Evolutionary conservation across 1,139 yeast genomes (phyloP).

Genomic region (Suhomyces guaymorum): DNA sequence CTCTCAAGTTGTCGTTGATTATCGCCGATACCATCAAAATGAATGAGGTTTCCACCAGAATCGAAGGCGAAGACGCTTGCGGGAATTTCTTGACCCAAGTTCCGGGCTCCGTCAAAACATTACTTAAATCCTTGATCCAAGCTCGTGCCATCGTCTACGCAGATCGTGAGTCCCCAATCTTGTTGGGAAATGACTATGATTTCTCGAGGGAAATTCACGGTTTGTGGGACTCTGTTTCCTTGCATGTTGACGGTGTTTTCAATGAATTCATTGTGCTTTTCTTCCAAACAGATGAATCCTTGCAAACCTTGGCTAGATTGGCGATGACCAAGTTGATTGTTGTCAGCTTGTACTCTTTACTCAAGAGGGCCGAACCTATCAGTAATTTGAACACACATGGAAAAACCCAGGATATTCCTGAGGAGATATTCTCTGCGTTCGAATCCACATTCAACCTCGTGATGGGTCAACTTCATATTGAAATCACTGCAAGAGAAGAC

Average conservation of each 20-base stretch:
- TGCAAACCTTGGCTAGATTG: constrained; percentile 31
- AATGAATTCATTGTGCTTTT: constrained; percentile 40
- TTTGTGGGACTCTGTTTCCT: constrained; percentile 29
- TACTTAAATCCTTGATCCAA: constrained; percentile 43
- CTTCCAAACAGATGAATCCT: constrained; percentile 49
- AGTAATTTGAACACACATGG: not conserved
- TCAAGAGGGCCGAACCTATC: constrained; percentile 7
- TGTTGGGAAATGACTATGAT: constrained; percentile 15
- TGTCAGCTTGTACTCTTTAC: constrained; percentile 23
- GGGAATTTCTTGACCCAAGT: constrained; percentile 35
- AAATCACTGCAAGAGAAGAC: not conserved
- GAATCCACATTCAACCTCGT: not conserved
- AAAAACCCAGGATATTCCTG: constrained; percentile 1
- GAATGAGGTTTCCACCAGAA: constrained; percentile 56
- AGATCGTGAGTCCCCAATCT: constrained; percentile 11
- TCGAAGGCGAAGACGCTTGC: constrained; percentile 37
- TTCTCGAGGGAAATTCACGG: constrained; percentile 20
- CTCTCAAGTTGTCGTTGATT: constrained; percentile 16
- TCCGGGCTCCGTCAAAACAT: constrained; percentile 34
- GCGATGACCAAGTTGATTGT: constrained; percentile 34
- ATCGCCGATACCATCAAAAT: constrained; percentile 60
- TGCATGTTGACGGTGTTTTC: constrained; percentile 32
- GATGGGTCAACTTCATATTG: not conserved
- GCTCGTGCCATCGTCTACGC: constrained; percentile 26
- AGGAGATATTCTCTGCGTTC: constrained; percentile 1